Base-by-base conservation (phyloP, 306 rosid species). In the Albizia julibrissin region DNA sequence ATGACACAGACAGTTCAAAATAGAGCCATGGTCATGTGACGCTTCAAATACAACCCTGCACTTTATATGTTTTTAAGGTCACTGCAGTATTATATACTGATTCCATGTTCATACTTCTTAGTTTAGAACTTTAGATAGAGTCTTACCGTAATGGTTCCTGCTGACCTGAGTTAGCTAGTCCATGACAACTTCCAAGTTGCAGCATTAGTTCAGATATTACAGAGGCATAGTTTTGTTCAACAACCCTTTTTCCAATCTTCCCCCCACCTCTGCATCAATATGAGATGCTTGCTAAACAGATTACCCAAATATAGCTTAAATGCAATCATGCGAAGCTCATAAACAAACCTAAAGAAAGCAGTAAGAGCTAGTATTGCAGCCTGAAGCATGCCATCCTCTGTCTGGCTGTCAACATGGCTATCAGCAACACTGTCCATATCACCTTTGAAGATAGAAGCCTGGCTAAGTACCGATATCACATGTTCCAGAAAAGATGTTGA, bases 211-310 rank as follows among this genome's bases (percentile, higher is more conserved):
- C 98, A 75, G 97, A 94, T 74, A 95, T 95, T 79, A 93, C 99
- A 69, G 91, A 91, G 82, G 99, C 97, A 86, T 95, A 95, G 83
- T 87, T 95, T 83, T 90, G 97, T 80, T 95, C 94, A 72, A 93
- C 98, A 64, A 95, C 92, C 85, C 88, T 89, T 89, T 95, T 95
- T 70, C 99, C 99, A 71, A 95, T 87, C 85, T 90, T 95, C 31
- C 99, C 99, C 62, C 99, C 98, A 79, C 99, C 98, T 85, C 99
- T 95, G 88, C 91, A 89, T 87, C 75, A 85, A 85, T 29, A 91
- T 40, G 5, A 61, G 8, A 66, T 76, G 75, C 59, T 64, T 46
- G 37, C 19, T 49, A 87, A 79, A 79, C 73, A 70, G 34, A 69
- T 58, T 22, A 77, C 76, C 81, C 66, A 76, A 37, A 74, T 29